Evolutionary conservation across 805 yeast genomes (phyloP), one percentile per base, ranked within the genome.

Genomic region (Teunomyces kruisii): DNA sequence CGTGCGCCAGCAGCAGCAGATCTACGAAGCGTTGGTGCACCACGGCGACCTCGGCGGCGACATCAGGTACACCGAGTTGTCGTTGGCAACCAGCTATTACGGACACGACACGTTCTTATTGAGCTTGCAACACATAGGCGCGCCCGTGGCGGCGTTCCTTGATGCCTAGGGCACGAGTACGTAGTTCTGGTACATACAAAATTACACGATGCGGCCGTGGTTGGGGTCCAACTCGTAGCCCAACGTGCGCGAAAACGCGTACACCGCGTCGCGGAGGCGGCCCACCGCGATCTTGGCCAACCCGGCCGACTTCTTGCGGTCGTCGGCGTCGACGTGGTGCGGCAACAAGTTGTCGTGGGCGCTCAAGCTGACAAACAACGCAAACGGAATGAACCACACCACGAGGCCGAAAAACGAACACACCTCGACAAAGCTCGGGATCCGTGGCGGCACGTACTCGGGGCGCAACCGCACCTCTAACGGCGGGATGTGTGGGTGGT

Each of bases 401-500:
- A 94, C 84, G 33, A 94, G 67, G 1, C 97, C 99, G 61, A 94
- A 91, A 64, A 94, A 94, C 3, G 97, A 86, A n/a, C 97, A 88
- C 3, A 94, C 88, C 61, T 94, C 96, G 1, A 90, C 74, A 59
- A 92, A 92, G 9, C 86, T 75, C 1, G 96, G 96, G 43, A 88
- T 78, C 38, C 80, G 78, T 10, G 86, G 86, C 39, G 87, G 79
- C 16, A 66, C 66, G 57, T 82, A 84, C 40, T 75, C 74, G 40
- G 87, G 76, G 52, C 69, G 74, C 57, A 84, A 69, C 54, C 86
- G 64, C 51, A 72, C 78, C 49, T 76, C 74, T 52, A 85, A 75
- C 32, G 94, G 83, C 9, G 96, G 92, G 22, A 87, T 74, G 39
- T 78, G 73, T 33, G 88, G 85, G 47, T 81, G 75, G 52, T 81